Percentiles rank a stretch among this genome's conserved stretches.
Conservation (phyloP, 106 monocot species). For the Dendrobium chrysotoxum region DNA sequence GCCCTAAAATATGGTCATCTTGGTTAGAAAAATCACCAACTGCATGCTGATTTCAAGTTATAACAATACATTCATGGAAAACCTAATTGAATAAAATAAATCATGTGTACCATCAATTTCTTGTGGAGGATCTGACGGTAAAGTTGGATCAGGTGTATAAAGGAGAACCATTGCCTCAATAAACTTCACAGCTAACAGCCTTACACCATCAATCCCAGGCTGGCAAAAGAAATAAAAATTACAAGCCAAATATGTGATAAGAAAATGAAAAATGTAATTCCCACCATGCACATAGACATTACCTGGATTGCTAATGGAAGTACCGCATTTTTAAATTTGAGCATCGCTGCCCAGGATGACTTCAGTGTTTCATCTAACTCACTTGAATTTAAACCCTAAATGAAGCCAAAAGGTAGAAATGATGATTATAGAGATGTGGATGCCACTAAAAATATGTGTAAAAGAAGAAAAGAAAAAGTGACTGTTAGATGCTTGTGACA, state of each 20-base stretch:
- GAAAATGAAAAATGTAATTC: neutral
- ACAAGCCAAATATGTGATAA: neutral
- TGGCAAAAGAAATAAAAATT: slow-evolving; percentile 20
- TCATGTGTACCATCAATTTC: slow-evolving; percentile 40
- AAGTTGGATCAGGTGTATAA: slow-evolving; percentile 81
- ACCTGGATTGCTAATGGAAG: slow-evolving; percentile 70
- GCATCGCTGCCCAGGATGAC: slow-evolving; percentile 71
- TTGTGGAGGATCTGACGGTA: slow-evolving; percentile 53
- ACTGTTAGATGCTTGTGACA: neutral
- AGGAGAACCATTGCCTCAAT: slow-evolving; percentile 73
- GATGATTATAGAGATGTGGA: neutral
- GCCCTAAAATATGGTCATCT: slow-evolving; percentile 16
- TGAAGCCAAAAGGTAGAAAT: neutral
- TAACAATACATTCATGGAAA: neutral
- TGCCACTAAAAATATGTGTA: neutral
- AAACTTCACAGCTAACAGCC: slow-evolving; percentile 76
- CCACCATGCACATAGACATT: slow-evolving; percentile 9
- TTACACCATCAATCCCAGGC: slow-evolving; percentile 70
- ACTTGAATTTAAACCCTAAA: slow-evolving; percentile 67
- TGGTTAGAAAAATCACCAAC: neutral
- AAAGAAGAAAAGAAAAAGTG: neutral
- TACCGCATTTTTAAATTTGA: slow-evolving; percentile 69
- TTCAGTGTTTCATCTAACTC: slow-evolving; percentile 50
- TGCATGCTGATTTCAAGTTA: neutral
- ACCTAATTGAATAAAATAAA: slow-evolving; percentile 4